phyloP scores from a whole-genome alignment of 2,329 filamentous ascomycete species.

The Diaporthe citrichinensis region DNA sequence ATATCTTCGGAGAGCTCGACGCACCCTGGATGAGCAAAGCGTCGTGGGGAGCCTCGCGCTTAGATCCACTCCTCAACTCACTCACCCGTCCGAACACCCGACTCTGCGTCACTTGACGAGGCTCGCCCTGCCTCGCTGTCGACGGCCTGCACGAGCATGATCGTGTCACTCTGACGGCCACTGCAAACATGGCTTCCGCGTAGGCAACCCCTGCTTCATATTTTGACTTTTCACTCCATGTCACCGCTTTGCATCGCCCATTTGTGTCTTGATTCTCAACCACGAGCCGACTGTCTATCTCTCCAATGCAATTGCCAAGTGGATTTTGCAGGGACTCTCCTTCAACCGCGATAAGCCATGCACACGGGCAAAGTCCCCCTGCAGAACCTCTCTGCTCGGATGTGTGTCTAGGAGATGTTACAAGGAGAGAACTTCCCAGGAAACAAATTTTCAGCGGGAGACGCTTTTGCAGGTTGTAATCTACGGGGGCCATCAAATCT shows the following conservation, averaged over 20 bases:
- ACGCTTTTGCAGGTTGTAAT: background rate
- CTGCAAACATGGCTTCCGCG: conserved; percentile 40
- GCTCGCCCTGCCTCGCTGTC: conserved; percentile 23
- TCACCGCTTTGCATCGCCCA: background rate
- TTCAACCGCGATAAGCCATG: background rate
- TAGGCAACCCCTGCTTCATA: conserved; percentile 29
- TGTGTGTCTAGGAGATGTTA: background rate
- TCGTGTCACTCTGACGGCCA: conserved; percentile 20
- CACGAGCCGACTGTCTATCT: background rate
- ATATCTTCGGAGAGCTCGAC: background rate
- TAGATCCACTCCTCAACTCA: conserved; percentile 42
- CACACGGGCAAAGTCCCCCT: background rate
- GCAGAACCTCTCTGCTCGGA: background rate
- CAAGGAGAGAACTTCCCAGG: background rate
- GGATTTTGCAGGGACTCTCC: conserved; percentile 13
- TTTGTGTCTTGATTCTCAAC: conserved; percentile 4
- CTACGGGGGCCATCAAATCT: background rate
- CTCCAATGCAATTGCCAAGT: conserved; percentile 14
- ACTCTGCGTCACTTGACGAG: conserved; percentile 35
- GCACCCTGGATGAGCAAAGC: conserved; percentile 8
- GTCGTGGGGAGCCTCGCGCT: conserved; percentile 33
- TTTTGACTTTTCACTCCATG: background rate
- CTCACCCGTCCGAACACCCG: conserved; percentile 17
- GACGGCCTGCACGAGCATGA: conserved; percentile 26
- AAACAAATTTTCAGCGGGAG: background rate